Evolutionary conservation across 345 rosid species (phyloP).

Genomic region (Ceriops tagal): DNA sequence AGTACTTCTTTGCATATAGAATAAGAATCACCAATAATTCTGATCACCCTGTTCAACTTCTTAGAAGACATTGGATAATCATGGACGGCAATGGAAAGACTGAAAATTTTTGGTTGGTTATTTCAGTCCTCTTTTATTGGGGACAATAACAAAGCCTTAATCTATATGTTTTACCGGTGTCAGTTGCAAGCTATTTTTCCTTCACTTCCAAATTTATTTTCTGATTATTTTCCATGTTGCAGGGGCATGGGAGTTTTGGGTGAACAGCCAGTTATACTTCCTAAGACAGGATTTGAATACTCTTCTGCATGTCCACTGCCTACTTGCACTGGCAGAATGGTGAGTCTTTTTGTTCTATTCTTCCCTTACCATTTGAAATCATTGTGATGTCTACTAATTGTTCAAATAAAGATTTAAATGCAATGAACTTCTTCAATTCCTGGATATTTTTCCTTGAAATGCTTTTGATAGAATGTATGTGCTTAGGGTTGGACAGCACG

Average conservation of each 20-base stretch:
- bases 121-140: neutral
- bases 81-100: slow-evolving; percentile 62
- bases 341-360: slow-evolving; percentile 16
- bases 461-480: no score
- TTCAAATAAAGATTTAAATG: neutral
- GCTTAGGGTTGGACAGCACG: no score
- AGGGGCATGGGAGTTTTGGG: slow-evolving; percentile 77
- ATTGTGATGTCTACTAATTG: neutral
- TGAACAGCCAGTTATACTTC: slow-evolving; percentile 76
- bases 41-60: slow-evolving; percentile 71
- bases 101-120: slow-evolving; percentile 65
- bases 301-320: slow-evolving; percentile 73
- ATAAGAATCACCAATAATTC: slow-evolving; percentile 66
- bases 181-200: no score
- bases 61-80: slow-evolving; percentile 70
- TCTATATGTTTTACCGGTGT: no score
- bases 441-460: no score
- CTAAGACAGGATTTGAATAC: slow-evolving; percentile 63
- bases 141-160: no score
- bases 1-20: slow-evolving; percentile 68
- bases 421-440: neutral
- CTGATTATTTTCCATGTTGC: neutral
- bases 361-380: slow-evolving; percentile 1
- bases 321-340: slow-evolving; percentile 71
- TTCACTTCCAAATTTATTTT: no score